phyloP scores from a whole-genome alignment of 345 rosid genomes.

The Gossypium ekmanianum region DNA sequence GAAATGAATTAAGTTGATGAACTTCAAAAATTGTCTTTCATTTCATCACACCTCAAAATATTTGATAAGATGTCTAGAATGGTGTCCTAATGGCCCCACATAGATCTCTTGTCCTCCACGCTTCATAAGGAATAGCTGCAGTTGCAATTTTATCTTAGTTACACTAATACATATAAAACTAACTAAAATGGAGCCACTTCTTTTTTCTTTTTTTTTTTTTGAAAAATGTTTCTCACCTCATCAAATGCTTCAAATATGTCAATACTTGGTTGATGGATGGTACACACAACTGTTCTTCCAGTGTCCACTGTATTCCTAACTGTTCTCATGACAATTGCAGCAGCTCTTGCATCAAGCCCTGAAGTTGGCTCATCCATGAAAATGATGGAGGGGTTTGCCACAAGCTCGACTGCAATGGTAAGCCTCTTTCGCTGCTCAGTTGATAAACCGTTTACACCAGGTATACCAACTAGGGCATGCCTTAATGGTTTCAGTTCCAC shows the following conservation, averaged over 20 bases:
- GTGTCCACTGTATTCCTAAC: conserved; percentile 91
- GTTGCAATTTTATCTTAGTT: background rate
- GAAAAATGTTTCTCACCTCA: conserved; percentile 43
- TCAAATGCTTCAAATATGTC: conserved; percentile 91
- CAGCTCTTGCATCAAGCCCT: conserved; percentile 92
- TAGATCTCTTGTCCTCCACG: conserved; percentile 82
- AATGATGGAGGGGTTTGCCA: conserved; percentile 87
- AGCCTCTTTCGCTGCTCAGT: conserved; percentile 86
- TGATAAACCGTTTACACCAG: conserved; percentile 77
- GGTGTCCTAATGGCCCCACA: conserved; percentile 71
- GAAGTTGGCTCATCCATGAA: conserved; percentile 98
- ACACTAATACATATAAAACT: background rate
- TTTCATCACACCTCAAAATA: conserved; percentile 58
- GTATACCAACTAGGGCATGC: conserved; percentile 72
- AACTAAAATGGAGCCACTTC: background rate
- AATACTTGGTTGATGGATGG: conserved; percentile 92
- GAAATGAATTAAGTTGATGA: background rate
- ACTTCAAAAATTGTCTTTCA: background rate
- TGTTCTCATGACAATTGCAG: conserved; percentile 89
- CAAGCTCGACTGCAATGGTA: conserved; percentile 89
- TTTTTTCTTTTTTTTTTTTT: background rate
- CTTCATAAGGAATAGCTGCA: conserved; percentile 64
- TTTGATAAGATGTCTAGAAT: conserved; percentile 51
- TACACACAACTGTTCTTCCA: conserved; percentile 88
- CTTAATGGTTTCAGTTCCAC: conserved; percentile 63